Evolutionary conservation across 441 rosid species (phyloP), one percentile per base, ranked within the genome.

Genomic region (Euphorbia corollata): DNA sequence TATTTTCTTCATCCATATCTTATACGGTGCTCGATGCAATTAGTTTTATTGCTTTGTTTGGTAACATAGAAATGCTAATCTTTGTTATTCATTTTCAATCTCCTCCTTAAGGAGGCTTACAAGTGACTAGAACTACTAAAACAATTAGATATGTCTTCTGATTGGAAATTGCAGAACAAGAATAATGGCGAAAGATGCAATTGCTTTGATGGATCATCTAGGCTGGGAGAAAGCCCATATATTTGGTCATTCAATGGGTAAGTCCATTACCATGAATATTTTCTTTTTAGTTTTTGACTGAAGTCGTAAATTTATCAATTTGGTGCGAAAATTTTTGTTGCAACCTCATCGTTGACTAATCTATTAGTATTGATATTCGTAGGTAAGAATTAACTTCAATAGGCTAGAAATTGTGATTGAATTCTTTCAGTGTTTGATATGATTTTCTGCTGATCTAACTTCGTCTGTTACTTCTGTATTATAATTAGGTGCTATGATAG

Each of bases 191-290:
- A 84, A 81, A 27, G 99, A 95, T 85, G 91, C 96, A 12, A 84
- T 95, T 66, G 84, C 75, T 19, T 73, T 92, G 67, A 47, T 95
- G 87, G 95, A 95, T 84, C 96, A 95, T 79, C 69, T 95, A 68
- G 96, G 96, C 50, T 95, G 99, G 99, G 65, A 76, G 59, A 85
- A 69, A 71, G 96, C 93, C 65, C 97, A 95, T 68, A 80, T 90
- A 4, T 81, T 90, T 78, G 99, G 99, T 0, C 99, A 95, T 63
- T 95, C 99, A 63, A 95, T 95, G 99, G 99, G 99, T 90, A 68
- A 80, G 69, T 73, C 68, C 20, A 36, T 51, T n/a, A 24, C 27
- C 24, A 15, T 16, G 12, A 56, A 36, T 11, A 39, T 62, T 43
- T 24, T 9, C 5, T 47, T 63, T 24, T 54, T 48, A 23, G 66